phyloP scores from a whole-genome alignment of 1,139 yeast genomes.

The Yamadazyma trypodendri region DNA sequence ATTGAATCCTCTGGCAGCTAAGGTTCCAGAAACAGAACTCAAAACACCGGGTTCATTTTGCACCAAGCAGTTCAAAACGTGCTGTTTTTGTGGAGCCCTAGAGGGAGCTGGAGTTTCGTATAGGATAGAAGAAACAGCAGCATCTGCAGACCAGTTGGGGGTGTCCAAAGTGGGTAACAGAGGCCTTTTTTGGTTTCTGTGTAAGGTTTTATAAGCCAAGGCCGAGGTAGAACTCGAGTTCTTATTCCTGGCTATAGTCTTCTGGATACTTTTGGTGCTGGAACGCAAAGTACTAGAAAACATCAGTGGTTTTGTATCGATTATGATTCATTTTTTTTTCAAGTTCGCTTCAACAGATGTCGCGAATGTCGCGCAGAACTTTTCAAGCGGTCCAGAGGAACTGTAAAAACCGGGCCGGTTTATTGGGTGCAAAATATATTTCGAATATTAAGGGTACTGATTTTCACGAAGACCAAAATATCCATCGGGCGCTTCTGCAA shows the following conservation, averaged over 20 bases:
- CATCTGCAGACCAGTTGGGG: conserved; percentile 92
- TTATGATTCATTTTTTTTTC: conserved; percentile 6
- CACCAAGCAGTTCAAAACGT: conserved; percentile 92
- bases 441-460: conserved; percentile 28
- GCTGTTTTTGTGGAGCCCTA: conserved; percentile 69
- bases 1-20: conserved; percentile 97
- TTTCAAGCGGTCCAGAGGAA: conserved; percentile 3
- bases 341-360: neutral
- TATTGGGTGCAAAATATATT: conserved; percentile 2
- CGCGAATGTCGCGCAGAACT: conserved; percentile 1
- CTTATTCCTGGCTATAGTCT: conserved; percentile 13
- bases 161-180: conserved; percentile 93
- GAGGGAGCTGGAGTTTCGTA: conserved; percentile 89
- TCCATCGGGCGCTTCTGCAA: conserved; percentile 39
- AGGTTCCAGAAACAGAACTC: conserved; percentile 88
- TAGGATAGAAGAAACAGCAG: conserved; percentile 91
- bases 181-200: conserved; percentile 83
- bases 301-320: conserved; percentile 5
- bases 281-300: conserved; percentile 7
- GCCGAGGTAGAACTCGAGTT: conserved; percentile 80
- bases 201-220: conserved; percentile 87
- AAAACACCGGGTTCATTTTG: conserved; percentile 99
- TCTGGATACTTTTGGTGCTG: conserved; percentile 1
- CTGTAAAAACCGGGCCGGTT: conserved; percentile 4
- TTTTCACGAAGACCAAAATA: conserved; percentile 44